Evolutionary conservation across 225 moss, liverwort and hornwort genomes (phyloP).

Genomic region (Polytrichum commune): DNA sequence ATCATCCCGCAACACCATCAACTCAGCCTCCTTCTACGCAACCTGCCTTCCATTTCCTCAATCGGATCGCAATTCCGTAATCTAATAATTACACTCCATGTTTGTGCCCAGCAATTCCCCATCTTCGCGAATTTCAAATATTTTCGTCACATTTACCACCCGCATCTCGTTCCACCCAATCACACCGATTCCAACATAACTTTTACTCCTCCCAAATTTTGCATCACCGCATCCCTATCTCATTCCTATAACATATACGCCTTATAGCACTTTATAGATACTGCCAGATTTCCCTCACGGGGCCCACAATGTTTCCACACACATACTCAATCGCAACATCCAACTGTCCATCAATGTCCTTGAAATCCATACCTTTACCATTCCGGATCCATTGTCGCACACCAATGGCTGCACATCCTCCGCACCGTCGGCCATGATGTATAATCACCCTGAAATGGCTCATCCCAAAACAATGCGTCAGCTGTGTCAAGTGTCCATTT

Average conservation of each 20-base stretch:
- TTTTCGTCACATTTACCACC: too few species aligned
- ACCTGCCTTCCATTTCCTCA: not conserved
- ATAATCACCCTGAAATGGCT: not conserved
- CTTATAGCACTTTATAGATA: too few species aligned
- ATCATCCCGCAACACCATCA: not conserved
- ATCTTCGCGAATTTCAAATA: not conserved
- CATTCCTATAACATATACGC: too few species aligned
- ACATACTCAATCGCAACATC: too few species aligned
- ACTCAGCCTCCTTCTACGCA: not conserved
- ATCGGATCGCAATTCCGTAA: not conserved
- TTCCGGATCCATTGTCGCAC: slow-evolving; percentile 47
- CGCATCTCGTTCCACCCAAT: too few species aligned
- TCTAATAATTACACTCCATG: not conserved
- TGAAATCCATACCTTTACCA: slow-evolving; percentile 4
- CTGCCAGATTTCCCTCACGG: too few species aligned
- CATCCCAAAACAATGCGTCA: not conserved
- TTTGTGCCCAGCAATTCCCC: not conserved
- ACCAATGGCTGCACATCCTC: slow-evolving; percentile 56
- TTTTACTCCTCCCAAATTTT: too few species aligned
- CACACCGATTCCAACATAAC: too few species aligned
- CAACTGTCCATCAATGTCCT: too few species aligned
- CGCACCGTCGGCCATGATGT: slow-evolving; percentile 33
- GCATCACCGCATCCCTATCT: too few species aligned
- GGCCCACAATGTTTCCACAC: too few species aligned
- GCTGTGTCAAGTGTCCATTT: accelerated